Percentiles rank a stretch among this genome's conserved stretches.
Evolutionary conservation across 371 early-diverging fungal genomes (phyloP).

Genomic region (Mortierella sp.): DNA sequence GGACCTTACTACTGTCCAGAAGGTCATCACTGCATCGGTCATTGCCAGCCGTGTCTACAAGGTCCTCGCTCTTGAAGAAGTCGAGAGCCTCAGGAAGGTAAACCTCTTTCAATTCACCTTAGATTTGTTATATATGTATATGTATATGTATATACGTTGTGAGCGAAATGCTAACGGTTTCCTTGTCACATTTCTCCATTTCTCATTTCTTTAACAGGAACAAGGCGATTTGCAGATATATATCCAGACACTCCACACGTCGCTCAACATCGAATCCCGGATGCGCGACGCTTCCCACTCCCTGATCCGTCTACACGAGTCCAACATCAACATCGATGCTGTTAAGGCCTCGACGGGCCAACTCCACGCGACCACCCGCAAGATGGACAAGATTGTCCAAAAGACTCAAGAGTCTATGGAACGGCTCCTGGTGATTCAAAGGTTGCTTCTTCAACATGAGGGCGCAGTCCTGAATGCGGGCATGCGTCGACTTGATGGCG

Average conservation of each 20-base stretch:
- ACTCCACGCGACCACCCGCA: constrained; percentile 49
- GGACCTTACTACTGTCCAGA: constrained; percentile 42
- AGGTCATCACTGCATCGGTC: constrained; percentile 44
- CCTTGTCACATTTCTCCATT: no score
- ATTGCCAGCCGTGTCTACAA: constrained; percentile 56
- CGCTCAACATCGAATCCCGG: constrained; percentile 44
- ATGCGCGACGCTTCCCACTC: constrained; percentile 54
- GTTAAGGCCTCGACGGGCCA: constrained; percentile 47
- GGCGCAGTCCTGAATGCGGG: constrained; percentile 52
- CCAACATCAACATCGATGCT: constrained; percentile 37
- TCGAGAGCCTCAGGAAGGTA: constrained; percentile 51
- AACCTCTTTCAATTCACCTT: neutral
- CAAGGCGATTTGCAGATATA: constrained; percentile 43
- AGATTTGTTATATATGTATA: no score
- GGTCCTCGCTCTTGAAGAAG: constrained; percentile 34
- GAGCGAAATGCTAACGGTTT: no score
- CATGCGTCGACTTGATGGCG: constrained; percentile 53
- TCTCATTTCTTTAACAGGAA: constrained; percentile 20
- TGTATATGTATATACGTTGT: no score
- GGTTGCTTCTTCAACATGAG: constrained; percentile 49
- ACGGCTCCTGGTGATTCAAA: constrained; percentile 40
- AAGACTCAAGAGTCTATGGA: constrained; percentile 37
- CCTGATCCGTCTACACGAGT: constrained; percentile 48
- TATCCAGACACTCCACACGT: constrained; percentile 22
- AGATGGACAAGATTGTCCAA: constrained; percentile 52